Conservation (phyloP, 441 rosid species). For the Flueggea neowawraea region DNA sequence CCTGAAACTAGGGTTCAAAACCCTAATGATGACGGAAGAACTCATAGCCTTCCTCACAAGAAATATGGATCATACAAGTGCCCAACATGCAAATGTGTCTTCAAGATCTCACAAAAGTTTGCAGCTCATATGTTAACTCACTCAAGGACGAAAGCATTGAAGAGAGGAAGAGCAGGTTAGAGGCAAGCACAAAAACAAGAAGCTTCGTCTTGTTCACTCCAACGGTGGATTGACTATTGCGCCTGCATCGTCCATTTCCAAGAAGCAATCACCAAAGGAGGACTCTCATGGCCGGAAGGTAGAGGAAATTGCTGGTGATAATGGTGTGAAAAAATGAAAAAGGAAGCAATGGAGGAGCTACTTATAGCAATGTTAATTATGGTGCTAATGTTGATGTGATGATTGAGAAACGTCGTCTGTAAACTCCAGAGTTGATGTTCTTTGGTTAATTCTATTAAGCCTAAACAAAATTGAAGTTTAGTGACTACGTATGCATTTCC, state of each 20-base stretch:
- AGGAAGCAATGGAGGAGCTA: too few relatives aligned
- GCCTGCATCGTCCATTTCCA: background rate
- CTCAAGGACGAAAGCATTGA: constrained; percentile 17
- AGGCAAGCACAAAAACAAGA: constrained; percentile 17
- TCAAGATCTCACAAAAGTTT: constrained; percentile 14
- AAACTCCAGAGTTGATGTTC: too few relatives aligned
- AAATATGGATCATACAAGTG: constrained; percentile 29
- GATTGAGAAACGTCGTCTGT: constrained; percentile 4
- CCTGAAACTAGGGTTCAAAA: too few relatives aligned
- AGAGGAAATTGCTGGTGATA: too few relatives aligned
- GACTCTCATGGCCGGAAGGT: too few relatives aligned
- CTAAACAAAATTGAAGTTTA: too few relatives aligned
- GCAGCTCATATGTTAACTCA: constrained; percentile 20
- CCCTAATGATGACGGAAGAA: constrained; percentile 19
- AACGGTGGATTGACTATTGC: background rate
- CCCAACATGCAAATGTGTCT: constrained; percentile 18
- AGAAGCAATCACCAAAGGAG: too few relatives aligned
- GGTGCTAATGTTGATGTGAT: background rate
- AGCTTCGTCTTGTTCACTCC: background rate
- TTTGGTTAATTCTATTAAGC: too few relatives aligned
- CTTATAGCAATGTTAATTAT: too few relatives aligned
- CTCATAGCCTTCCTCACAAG: constrained; percentile 16
- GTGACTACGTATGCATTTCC: too few relatives aligned
- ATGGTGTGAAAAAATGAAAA: too few relatives aligned
- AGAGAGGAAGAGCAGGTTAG: constrained; percentile 20